These are phyloP conservation scores for Fraxinus anomala DNA, from an alignment of 257 asterid species.

Conservation along the genomic window DNA sequence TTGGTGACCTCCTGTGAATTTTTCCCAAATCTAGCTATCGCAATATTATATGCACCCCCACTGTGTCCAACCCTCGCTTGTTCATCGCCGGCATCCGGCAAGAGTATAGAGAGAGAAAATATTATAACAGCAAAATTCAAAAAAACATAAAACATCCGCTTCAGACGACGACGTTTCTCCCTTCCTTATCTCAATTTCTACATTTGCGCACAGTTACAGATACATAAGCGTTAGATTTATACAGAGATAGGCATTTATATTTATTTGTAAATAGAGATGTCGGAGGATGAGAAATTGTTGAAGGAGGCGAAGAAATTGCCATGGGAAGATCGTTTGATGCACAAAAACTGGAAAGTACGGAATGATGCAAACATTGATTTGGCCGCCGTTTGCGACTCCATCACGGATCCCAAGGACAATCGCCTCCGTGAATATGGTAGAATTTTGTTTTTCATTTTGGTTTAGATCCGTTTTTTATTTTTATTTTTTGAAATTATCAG, in stretches of 20 bases:
- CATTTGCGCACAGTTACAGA: not conserved
- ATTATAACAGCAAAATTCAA: not conserved
- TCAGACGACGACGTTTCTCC: not conserved
- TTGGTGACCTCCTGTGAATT: not conserved
- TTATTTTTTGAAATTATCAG: conserved; percentile 25
- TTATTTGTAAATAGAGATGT: conserved; percentile 46
- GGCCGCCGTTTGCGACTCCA: conserved; percentile 83
- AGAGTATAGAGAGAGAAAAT: not conserved
- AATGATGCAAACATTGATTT: conserved; percentile 94
- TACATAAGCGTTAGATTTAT: conserved; percentile 5
- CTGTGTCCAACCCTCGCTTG: not conserved
- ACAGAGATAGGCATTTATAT: conserved; percentile 14
- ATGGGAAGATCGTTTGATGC: conserved; percentile 96
- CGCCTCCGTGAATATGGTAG: conserved; percentile 96
- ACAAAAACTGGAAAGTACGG: conserved; percentile 99
- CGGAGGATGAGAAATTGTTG: conserved; percentile 99
- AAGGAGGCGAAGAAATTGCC: conserved; percentile 98
- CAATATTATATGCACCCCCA: not conserved
- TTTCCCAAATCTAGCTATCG: not conserved
- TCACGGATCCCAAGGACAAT: conserved; percentile 94
- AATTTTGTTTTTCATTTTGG: conserved; percentile 23
- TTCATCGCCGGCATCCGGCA: not conserved
- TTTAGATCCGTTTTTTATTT: conserved; percentile 54
- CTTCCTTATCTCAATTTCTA: not conserved
- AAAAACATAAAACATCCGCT: not conserved